Evolutionary conservation across 495 filamentous ascomycete species (phyloP).

Genomic region (Neurospora sp.): DNA sequence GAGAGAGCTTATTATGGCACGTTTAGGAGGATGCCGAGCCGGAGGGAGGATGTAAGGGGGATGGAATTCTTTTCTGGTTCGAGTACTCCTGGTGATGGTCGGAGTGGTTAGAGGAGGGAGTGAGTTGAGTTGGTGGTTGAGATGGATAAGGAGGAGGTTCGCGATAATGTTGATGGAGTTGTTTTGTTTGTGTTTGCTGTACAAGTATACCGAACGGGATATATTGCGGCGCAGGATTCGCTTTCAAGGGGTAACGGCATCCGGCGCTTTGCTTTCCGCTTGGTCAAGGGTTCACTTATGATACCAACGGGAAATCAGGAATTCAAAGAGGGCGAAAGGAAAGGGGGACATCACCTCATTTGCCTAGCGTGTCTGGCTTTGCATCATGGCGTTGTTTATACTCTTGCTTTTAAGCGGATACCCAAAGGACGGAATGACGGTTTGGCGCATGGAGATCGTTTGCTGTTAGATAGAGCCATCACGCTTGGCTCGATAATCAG

Average conservation of each 20-base stretch:
- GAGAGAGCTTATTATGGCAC: neutral
- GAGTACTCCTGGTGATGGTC: too few species aligned
- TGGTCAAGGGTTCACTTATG: neutral
- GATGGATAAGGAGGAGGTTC: neutral
- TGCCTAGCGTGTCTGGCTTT: neutral
- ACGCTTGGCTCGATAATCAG: neutral
- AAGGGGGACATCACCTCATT: neutral
- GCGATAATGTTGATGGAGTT: neutral
- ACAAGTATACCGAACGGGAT: neutral
- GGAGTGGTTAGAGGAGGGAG: too few species aligned
- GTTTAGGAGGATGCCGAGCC: neutral
- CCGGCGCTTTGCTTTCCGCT: neutral
- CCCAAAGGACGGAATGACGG: neutral
- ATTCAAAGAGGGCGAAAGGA: neutral
- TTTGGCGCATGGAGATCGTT: neutral
- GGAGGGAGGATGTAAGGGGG: neutral
- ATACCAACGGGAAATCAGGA: neutral
- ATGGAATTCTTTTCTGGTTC: neutral
- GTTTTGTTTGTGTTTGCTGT: neutral
- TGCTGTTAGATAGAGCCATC: neutral
- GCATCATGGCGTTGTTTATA: neutral
- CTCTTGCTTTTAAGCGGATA: neutral
- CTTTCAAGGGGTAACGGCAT: neutral
- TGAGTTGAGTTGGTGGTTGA: neutral
- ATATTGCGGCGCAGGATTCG: too few species aligned